Base-by-base conservation (phyloP, 805 yeast species). In the Starmerella cellae region DNA sequence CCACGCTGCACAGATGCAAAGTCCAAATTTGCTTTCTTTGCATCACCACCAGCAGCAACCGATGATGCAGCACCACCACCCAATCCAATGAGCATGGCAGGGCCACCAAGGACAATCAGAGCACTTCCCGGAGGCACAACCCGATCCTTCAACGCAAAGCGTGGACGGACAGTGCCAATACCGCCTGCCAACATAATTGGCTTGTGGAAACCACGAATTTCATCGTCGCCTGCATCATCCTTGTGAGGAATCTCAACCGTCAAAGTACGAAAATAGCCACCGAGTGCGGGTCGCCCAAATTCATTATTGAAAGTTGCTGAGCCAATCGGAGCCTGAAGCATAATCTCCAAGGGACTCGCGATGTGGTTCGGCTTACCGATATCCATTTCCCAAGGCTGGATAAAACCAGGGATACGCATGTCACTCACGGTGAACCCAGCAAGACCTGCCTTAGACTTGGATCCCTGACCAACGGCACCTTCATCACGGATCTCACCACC, bases 11-110 rank as follows among this genome's bases (percentile, higher is more conserved):
- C 99, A 17, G 97, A 87, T 11, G 98, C 98, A 66, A 85, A 91
- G 69, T 91, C 99, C 56, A 91, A 74, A 51, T 79, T 94, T 24
- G 94, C 97, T 46, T 50, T 50, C 26, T 38, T 38, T 32, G 94
- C 82, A 40, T 91, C 95, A 13, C 52, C 55, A 55, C 96, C 95
- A 20, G 95, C 82, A n/a, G 94, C 76, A 39, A 87, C 76, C 13
- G 95, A 82, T 2, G 98, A 91, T 5, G 98, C 98, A 33, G 99
- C 99, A 66, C 99, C 99, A 57, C 99, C 99, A 59, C 99, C 99
- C 45, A 91, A 73, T 57, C 99, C 99, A 63, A 91, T 91, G 55
- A 91, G 73, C 97, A 91, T 88, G 18, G 84, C 82, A 55, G 87
- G 95, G 46, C 99, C 99, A 60, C 99, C 99, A 38, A 91, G 73